Conservation (phyloP, 805 yeast genomes). For the Diddensiella transvaalensis region DNA sequence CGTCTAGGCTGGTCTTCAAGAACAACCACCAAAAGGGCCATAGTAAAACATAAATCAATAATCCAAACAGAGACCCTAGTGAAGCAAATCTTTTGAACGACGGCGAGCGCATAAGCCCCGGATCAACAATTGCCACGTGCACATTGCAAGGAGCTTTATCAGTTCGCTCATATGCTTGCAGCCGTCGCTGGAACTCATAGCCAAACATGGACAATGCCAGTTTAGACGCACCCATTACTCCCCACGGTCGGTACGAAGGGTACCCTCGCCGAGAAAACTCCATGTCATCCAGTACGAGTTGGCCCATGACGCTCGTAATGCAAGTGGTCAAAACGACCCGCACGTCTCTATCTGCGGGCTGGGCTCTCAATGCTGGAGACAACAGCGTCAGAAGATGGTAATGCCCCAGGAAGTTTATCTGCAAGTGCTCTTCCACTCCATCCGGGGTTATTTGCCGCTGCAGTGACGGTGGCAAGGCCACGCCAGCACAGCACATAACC, state of each 20-base stretch:
- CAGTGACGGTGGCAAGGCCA: slow-evolving; percentile 64
- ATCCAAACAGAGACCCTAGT: slow-evolving; percentile 65
- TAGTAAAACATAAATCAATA: slow-evolving; percentile 59
- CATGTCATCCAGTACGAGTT: slow-evolving; percentile 57
- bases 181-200: slow-evolving; percentile 68
- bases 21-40: slow-evolving; percentile 84
- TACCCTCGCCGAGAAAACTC: slow-evolving; percentile 60
- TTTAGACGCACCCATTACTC: slow-evolving; percentile 78
- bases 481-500: slow-evolving; percentile 82
- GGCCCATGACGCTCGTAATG: slow-evolving; percentile 69
- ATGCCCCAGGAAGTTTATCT: slow-evolving; percentile 76
- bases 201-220: slow-evolving; percentile 70
- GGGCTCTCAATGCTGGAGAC: slow-evolving; percentile 80
- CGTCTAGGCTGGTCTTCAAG: slow-evolving; percentile 70
- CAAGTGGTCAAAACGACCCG: slow-evolving; percentile 78
- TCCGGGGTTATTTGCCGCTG: slow-evolving; percentile 67
- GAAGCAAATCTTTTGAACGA: slow-evolving; percentile 75
- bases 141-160: slow-evolving; percentile 68
- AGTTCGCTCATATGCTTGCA: slow-evolving; percentile 56
- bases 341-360: slow-evolving; percentile 94
- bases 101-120: slow-evolving; percentile 89
- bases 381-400: slow-evolving; percentile 75
- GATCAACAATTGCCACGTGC: slow-evolving; percentile 73
- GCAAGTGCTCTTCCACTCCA: slow-evolving; percentile 84
- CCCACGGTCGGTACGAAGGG: slow-evolving; percentile 63